Percentiles rank a stretch among this genome's conserved stretches.
These are phyloP conservation scores for Erysimum cheiranthoides DNA, from an alignment of 345 rosid genomes.

Conservation along the genomic window DNA sequence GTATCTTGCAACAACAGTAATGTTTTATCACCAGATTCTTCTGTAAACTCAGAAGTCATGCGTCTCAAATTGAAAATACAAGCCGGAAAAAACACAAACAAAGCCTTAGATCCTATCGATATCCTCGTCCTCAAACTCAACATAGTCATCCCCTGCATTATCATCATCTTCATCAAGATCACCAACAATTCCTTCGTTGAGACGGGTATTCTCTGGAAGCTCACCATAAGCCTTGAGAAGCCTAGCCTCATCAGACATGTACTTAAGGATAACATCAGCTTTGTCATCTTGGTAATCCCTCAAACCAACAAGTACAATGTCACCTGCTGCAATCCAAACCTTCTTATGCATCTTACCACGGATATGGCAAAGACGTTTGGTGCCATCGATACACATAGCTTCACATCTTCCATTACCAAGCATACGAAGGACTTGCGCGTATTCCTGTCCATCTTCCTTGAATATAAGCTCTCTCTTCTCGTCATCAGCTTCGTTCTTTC, in stretches of 20 bases:
- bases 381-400: conserved; percentile 70
- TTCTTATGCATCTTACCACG: conserved; percentile 91
- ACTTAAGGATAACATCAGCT: conserved; percentile 84
- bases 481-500: conserved; percentile 80
- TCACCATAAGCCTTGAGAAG: conserved; percentile 79
- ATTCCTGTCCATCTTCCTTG: conserved; percentile 81
- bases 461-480: conserved; percentile 81
- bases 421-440: conserved; percentile 77
- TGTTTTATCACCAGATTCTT: conserved; percentile 18
- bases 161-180: conserved; percentile 69
- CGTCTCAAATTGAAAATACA: conserved; percentile 36
- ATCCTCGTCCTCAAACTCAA: conserved; percentile 84
- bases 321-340: conserved; percentile 90
- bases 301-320: conserved; percentile 74
- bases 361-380: conserved; percentile 71
- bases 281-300: conserved; percentile 86
- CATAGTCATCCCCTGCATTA: conserved; percentile 59
- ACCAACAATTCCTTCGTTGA: conserved; percentile 73
- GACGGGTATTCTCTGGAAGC: conserved; percentile 72
- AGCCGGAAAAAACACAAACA: conserved; percentile 14
- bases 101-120: conserved; percentile 67
- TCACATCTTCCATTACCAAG: conserved; percentile 79
- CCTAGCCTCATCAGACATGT: conserved; percentile 85
- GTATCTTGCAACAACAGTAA: conserved; percentile 32
- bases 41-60: conserved; percentile 31